Conservation (phyloP, 2,329 filamentous ascomycete species). For the Colletotrichum viniferum region DNA sequence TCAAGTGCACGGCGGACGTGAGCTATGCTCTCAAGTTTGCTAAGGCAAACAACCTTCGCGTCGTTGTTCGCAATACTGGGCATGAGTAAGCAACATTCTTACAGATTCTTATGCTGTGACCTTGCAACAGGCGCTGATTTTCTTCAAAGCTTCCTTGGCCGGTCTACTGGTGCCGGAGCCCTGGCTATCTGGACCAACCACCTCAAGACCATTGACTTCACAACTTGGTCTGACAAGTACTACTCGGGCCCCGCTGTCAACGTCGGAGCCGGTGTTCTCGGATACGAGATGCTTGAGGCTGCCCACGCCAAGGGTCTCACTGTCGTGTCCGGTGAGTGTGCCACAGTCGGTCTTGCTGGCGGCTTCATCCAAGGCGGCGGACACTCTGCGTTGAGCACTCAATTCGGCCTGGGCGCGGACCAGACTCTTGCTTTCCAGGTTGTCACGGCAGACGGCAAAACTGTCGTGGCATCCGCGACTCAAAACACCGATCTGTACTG, state of each 20-base stretch:
- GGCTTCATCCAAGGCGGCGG: slow-evolving; percentile 55
- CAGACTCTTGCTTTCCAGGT: slow-evolving; percentile 50
- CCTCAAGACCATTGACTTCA: slow-evolving; percentile 45
- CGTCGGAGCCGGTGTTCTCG: slow-evolving; percentile 58
- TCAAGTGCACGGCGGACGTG: slow-evolving; percentile 33
- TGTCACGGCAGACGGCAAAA: slow-evolving; percentile 45
- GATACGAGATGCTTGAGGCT: slow-evolving; percentile 45
- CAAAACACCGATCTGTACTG: slow-evolving; percentile 58
- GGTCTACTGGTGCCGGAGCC: slow-evolving; percentile 40
- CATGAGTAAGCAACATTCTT: slow-evolving; percentile 26
- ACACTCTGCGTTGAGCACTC: slow-evolving; percentile 44
- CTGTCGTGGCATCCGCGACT: slow-evolving; percentile 44
- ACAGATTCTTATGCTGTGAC: rapidly evolving
- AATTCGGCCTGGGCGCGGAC: slow-evolving; percentile 52
- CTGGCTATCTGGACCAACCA: slow-evolving; percentile 43
- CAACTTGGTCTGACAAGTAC: slow-evolving; percentile 36
- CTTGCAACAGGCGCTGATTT: neutral
- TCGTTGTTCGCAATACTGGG: slow-evolving; percentile 39
- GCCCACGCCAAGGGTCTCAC: slow-evolving; percentile 31
- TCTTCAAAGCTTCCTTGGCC: slow-evolving; percentile 31
- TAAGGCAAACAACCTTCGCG: slow-evolving; percentile 37
- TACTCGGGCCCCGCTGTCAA: slow-evolving; percentile 59
- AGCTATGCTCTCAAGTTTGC: slow-evolving; percentile 35
- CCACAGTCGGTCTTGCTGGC: slow-evolving; percentile 38
- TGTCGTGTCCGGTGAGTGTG: slow-evolving; percentile 20